These are phyloP conservation scores for Termitomyces sp. DNA, from an alignment of 768 basidiomycete species.

Conservation along the genomic window DNA sequence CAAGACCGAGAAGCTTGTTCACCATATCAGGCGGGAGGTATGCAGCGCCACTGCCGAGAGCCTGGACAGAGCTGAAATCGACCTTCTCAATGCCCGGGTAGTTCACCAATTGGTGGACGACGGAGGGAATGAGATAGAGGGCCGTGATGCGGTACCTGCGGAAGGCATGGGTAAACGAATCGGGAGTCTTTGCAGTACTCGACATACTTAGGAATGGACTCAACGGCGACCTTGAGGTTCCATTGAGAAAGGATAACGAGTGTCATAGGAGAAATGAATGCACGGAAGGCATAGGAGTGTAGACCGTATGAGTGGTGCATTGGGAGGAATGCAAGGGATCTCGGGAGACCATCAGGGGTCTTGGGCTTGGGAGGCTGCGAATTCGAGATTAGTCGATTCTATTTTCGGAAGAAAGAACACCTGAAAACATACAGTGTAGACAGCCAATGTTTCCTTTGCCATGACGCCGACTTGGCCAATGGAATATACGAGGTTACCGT, in stretches of 20 bases:
- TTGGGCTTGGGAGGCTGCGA: constrained; percentile 30
- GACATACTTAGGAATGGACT: constrained; percentile 53
- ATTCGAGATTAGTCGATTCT: neutral
- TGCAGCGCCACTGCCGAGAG: constrained; percentile 52
- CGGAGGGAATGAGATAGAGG: constrained; percentile 53
- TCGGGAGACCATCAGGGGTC: constrained; percentile 39
- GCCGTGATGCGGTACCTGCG: constrained; percentile 49
- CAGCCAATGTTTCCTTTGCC: constrained; percentile 21
- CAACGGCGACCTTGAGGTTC: constrained; percentile 46
- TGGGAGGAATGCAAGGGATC: constrained; percentile 55
- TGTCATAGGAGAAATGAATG: constrained; percentile 39
- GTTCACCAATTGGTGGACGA: constrained; percentile 59
- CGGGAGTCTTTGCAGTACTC: neutral
- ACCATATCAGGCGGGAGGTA: constrained; percentile 57
- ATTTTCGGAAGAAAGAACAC: neutral
- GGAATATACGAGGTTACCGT: constrained; percentile 52
- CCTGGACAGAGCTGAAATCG: constrained; percentile 47
- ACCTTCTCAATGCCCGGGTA: constrained; percentile 40
- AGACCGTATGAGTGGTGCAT: constrained; percentile 65
- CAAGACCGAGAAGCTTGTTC: constrained; percentile 29
- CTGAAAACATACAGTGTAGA: constrained; percentile 29
- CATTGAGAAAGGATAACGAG: constrained; percentile 54
- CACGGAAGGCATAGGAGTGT: constrained; percentile 44
- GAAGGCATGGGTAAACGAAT: neutral
- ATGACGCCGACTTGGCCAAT: constrained; percentile 31